Evolutionary conservation across 2,329 filamentous ascomycete species (phyloP).

Genomic region (Metarhizium guizhouense): DNA sequence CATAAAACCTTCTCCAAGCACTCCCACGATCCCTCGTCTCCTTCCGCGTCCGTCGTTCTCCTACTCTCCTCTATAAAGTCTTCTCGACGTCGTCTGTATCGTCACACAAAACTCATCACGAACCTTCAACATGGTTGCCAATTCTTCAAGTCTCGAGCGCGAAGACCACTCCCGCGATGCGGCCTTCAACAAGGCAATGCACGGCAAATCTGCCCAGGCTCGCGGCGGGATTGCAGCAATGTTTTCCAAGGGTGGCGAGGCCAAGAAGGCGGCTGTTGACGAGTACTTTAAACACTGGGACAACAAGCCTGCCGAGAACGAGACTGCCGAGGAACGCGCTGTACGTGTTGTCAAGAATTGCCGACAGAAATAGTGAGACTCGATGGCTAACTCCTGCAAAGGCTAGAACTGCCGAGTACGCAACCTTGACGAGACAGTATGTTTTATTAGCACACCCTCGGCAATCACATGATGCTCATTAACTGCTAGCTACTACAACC

Average conservation of each 20-base stretch:
- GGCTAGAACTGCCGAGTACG: constrained; percentile 80
- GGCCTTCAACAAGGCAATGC: constrained; percentile 81
- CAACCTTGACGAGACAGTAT: constrained; percentile 85
- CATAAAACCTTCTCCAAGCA: constrained; percentile 5
- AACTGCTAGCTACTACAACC: constrained; percentile 73
- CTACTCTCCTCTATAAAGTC: neutral
- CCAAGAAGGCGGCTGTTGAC: constrained; percentile 74
- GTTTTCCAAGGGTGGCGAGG: constrained; percentile 67
- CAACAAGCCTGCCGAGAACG: constrained; percentile 66
- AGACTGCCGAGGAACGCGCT: constrained; percentile 76
- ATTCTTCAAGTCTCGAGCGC: constrained; percentile 52
- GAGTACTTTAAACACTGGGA: constrained; percentile 98
- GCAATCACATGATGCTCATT: constrained; percentile 10
- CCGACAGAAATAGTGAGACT: neutral
- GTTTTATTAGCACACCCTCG: constrained; percentile 23
- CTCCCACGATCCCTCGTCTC: neutral
- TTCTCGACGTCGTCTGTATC: neutral
- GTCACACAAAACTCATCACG: neutral
- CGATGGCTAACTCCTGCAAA: constrained; percentile 24
- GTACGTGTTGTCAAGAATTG: constrained; percentile 36
- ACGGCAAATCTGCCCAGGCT: constrained; percentile 61
- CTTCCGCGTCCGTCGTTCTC: neutral
- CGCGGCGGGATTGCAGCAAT: constrained; percentile 72
- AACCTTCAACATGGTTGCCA: constrained; percentile 34
- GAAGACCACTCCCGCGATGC: constrained; percentile 83